Evolutionary conservation across 2,329 filamentous ascomycete species (phyloP).

Genomic region (Ilyonectria mors-panacis): DNA sequence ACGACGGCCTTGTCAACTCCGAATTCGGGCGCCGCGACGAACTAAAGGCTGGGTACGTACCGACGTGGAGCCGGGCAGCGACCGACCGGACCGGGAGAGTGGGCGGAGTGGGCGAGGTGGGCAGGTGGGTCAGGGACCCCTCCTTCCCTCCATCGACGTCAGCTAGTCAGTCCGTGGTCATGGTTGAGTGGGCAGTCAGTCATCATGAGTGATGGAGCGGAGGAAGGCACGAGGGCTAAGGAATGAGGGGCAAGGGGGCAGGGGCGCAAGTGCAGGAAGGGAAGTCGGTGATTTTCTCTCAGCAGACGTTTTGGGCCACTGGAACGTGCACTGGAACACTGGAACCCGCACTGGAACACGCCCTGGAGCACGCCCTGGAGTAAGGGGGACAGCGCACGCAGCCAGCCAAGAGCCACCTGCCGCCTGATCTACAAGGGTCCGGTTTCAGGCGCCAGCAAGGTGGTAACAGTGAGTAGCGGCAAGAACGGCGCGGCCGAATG

Average conservation of each 20-base stretch:
- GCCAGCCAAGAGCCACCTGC: background rate
- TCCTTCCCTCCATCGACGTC: conserved; percentile 22
- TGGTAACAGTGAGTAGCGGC: conserved; percentile 4
- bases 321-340: too few species aligned
- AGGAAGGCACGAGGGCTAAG: background rate
- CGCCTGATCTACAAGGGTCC: background rate
- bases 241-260: background rate
- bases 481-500: conserved; percentile 26
- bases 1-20: conserved; percentile 19
- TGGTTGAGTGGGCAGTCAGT: background rate
- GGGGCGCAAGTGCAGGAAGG: background rate
- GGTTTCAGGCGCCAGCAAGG: conserved; percentile 1
- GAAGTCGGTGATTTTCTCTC: too few species aligned
- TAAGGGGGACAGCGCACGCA: too few species aligned
- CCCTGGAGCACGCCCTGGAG: too few species aligned
- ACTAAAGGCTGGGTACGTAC: conserved; percentile 15
- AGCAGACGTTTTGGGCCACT: too few species aligned
- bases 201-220: background rate
- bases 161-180: background rate
- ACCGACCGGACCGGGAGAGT: conserved; percentile 4
- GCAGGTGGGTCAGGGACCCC: conserved; percentile 24
- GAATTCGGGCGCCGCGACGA: conserved; percentile 24
- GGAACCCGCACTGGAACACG: too few species aligned
- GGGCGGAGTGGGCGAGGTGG: conserved; percentile 12
- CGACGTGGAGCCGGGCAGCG: conserved; percentile 12